Conservation (phyloP, 768 basidiomycete genomes). For the Cyclocybe cylindracea region DNA sequence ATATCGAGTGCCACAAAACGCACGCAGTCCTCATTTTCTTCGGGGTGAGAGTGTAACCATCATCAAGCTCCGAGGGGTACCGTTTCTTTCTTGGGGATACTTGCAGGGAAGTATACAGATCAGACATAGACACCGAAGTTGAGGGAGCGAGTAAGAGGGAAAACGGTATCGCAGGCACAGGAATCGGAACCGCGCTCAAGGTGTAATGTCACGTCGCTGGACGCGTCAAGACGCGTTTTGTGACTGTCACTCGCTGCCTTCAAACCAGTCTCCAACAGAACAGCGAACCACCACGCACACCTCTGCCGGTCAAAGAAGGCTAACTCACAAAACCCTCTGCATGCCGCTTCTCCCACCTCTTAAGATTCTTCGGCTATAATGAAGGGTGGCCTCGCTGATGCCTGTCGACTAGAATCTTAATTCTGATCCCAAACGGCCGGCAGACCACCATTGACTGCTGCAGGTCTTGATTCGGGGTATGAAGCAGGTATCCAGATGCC, state of each 20-base stretch:
- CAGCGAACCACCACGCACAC: neutral
- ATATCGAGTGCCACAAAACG: slow-evolving; percentile 18
- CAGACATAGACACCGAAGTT: slow-evolving; percentile 43
- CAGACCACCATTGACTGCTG: no score
- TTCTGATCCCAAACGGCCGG: no score
- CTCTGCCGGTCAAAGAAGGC: neutral
- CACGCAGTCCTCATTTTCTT: slow-evolving; percentile 67
- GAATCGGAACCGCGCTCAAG: neutral
- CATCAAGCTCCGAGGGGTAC: slow-evolving; percentile 50
- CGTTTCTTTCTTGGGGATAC: slow-evolving; percentile 77
- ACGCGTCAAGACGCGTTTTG: slow-evolving; percentile 22
- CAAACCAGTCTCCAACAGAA: neutral
- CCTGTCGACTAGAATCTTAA: no score
- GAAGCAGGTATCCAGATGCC: no score
- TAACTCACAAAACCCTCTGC: no score
- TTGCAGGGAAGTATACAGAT: slow-evolving; percentile 59
- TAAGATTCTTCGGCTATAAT: no score
- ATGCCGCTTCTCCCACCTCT: no score
- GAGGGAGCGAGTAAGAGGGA: slow-evolving; percentile 5
- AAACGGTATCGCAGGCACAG: slow-evolving; percentile 20
- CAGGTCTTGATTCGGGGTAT: no score
- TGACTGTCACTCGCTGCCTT: slow-evolving; percentile 15
- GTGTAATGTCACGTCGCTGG: slow-evolving; percentile 6
- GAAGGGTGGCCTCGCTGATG: no score
- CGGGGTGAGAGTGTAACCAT: slow-evolving; percentile 59